These are phyloP conservation scores for Notholithocarpus densiflorus DNA, from an alignment of 306 rosid genomes.

Conservation along the genomic window DNA sequence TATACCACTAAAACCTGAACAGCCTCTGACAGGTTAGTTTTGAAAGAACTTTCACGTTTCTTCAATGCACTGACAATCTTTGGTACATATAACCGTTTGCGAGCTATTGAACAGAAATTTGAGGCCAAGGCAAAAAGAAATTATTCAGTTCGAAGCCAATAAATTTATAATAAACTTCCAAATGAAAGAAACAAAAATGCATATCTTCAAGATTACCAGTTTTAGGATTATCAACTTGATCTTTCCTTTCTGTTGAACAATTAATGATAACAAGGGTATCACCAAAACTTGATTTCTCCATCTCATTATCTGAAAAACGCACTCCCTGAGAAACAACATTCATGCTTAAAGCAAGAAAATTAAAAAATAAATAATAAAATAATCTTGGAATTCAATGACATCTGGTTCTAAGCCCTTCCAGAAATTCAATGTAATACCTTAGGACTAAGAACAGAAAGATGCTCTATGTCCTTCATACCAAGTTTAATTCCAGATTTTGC, in stretches of 20 bases:
- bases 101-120: conserved; percentile 39
- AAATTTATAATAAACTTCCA: conserved; percentile 13
- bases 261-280: conserved; percentile 43
- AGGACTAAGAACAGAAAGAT: conserved; percentile 67
- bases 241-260: conserved; percentile 26
- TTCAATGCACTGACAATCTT: conserved; percentile 48
- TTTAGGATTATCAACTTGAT: conserved; percentile 22
- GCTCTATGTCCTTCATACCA: conserved; percentile 48
- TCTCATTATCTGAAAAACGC: conserved; percentile 35
- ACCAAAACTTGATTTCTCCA: conserved; percentile 38
- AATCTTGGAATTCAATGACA: neutral
- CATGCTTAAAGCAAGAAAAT: neutral
- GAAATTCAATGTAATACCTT: conserved; percentile 45
- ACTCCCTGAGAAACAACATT: conserved; percentile 43
- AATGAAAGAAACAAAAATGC: conserved; percentile 1
- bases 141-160: neutral
- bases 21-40: conserved; percentile 49
- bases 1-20: conserved; percentile 57
- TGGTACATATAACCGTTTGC: conserved; percentile 40
- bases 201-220: conserved; percentile 41
- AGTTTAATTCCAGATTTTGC: conserved; percentile 49
- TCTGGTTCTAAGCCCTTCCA: neutral
- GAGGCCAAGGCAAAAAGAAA: conserved; percentile 16
- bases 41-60: conserved; percentile 68
- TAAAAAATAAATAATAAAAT: neutral